Percentiles rank a stretch among this genome's conserved stretches.
phyloP scores from a whole-genome alignment of 805 yeast species.

The Pichia californica region DNA sequence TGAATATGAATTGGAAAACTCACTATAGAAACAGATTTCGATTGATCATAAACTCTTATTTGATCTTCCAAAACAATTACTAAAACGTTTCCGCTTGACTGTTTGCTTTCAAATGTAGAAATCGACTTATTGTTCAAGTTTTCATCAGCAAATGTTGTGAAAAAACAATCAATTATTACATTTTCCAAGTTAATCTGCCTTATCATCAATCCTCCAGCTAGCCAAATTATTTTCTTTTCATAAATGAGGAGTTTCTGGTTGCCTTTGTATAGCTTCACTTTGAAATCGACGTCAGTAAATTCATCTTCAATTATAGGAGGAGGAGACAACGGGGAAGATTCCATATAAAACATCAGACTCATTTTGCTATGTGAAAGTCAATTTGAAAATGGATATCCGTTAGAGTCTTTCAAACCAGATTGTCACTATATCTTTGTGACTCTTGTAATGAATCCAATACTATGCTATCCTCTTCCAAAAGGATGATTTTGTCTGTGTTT shows the following conservation, averaged over 20 bases:
- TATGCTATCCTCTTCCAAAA: too few relatives aligned
- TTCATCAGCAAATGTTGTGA: slow-evolving; percentile 42
- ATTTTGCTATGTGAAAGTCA: too few relatives aligned
- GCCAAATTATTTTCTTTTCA: slow-evolving; percentile 38
- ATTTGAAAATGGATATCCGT: too few relatives aligned
- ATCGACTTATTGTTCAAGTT: neutral
- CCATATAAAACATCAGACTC: neutral
- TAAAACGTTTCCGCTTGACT: slow-evolving; percentile 21
- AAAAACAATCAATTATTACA: slow-evolving; percentile 53
- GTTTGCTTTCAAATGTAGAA: neutral
- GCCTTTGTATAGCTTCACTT: slow-evolving; percentile 17
- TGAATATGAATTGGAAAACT: slow-evolving; percentile 65
- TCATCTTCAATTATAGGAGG: neutral
- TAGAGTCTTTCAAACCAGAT: too few relatives aligned
- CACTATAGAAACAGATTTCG: slow-evolving; percentile 53
- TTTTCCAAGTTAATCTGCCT: slow-evolving; percentile 45
- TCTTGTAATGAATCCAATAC: too few relatives aligned
- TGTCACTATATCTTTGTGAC: too few relatives aligned
- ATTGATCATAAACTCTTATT: slow-evolving; percentile 54
- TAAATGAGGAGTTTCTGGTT: slow-evolving; percentile 23
- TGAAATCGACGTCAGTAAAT: neutral
- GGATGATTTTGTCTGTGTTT: too few relatives aligned
- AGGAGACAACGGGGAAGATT: neutral
- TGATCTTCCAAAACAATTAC: slow-evolving; percentile 56
- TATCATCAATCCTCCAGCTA: slow-evolving; percentile 42